Evolutionary conservation across 208 protist genomes (phyloP).

Genomic region (Acanthamoeba castellanii): DNA sequence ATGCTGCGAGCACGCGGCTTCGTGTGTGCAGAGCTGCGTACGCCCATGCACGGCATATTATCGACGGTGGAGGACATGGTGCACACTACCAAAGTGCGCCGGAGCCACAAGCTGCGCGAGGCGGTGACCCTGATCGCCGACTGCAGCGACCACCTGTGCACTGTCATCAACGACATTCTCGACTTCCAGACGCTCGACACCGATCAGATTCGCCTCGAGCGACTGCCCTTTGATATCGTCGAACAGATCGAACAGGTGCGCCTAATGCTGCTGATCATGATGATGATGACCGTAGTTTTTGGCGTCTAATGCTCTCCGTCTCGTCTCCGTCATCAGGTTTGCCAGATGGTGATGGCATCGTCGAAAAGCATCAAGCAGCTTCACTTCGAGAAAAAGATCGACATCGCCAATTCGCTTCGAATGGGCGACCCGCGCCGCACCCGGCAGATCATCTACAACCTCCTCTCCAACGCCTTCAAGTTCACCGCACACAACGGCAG

Average conservation of each 20-base stretch:
- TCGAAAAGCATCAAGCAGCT: neutral
- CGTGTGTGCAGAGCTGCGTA: constrained; percentile 41
- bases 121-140: constrained; percentile 39
- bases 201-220: constrained; percentile 36
- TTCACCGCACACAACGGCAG: constrained; percentile 49
- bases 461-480: constrained; percentile 69
- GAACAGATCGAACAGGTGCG: constrained; percentile 33
- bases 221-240: constrained; percentile 13
- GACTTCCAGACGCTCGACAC: constrained; percentile 57
- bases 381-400: neutral
- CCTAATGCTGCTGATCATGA: neutral
- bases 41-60: constrained; percentile 72
- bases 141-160: constrained; percentile 67
- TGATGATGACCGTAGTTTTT: neutral
- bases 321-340: neutral
- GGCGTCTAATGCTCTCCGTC: neutral
- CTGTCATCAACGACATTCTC: constrained; percentile 67
- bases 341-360: neutral
- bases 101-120: neutral
- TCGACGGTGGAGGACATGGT: constrained; percentile 50
- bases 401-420: neutral
- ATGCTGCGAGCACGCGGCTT: neutral
- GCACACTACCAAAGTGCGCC: neutral
- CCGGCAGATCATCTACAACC: constrained; percentile 66
- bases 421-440: constrained; percentile 74